These are phyloP conservation scores for Pseudogymnoascus sp. DNA, from an alignment of 2,329 filamentous ascomycete species.

Conservation along the genomic window DNA sequence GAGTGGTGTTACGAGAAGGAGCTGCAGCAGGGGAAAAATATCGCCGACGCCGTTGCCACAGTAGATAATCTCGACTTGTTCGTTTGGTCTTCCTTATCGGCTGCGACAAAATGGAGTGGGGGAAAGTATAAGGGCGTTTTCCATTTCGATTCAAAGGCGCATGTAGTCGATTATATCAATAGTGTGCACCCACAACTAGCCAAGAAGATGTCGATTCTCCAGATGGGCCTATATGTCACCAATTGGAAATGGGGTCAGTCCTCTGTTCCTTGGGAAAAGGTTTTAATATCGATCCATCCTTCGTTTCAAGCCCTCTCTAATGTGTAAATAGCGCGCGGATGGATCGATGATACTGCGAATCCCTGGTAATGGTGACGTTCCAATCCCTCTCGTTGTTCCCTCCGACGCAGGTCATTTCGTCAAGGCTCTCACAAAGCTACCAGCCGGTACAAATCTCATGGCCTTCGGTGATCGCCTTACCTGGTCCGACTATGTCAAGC, in stretches of 20 bases:
- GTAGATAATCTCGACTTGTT: constrained; percentile 17
- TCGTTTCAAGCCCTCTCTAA: neutral
- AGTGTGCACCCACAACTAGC: constrained; percentile 24
- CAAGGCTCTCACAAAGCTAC: constrained; percentile 18
- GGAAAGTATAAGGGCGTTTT: constrained; percentile 34
- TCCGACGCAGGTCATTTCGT: constrained; percentile 29
- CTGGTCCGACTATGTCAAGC: constrained; percentile 15
- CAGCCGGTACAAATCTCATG: constrained; percentile 19
- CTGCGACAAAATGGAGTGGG: constrained; percentile 28
- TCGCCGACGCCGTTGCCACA: constrained; percentile 23
- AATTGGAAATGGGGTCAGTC: constrained; percentile 22
- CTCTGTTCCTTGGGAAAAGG: neutral
- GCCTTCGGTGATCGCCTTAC: constrained; percentile 17
- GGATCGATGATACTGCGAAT: constrained; percentile 15
- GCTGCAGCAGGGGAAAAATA: constrained; percentile 27
- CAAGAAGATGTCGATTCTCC: constrained; percentile 28
- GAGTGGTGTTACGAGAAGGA: constrained; percentile 19
- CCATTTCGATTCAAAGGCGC: constrained; percentile 34
- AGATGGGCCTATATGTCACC: constrained; percentile 31
- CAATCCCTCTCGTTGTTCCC: constrained; percentile 25
- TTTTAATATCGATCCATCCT: neutral
- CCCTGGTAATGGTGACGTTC: constrained; percentile 12
- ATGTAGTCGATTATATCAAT: constrained; percentile 24
- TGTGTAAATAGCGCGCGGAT: constrained; percentile 12
- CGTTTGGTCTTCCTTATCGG: constrained; percentile 28